Evolutionary conservation across 345 rosid genomes (phyloP), one percentile per base, ranked within the genome.

Genomic region (Balakata baccata): DNA sequence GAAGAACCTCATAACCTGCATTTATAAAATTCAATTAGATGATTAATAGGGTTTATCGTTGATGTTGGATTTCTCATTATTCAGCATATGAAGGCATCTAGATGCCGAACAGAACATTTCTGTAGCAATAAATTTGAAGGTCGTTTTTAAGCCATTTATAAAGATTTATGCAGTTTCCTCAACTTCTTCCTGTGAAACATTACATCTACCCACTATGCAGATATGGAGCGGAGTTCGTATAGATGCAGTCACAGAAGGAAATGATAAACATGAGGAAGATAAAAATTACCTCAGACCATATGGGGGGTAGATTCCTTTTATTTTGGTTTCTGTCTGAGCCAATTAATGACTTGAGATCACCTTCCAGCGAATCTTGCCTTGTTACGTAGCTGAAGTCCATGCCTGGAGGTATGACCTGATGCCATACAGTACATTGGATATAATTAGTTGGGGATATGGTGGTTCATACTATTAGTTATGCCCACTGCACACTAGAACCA

Each of bases 1-100:
- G 85, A 94, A 94, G 81, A 94, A 94, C 39, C 94, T 76, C 98
- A 90, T 91, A 69, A 90, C 75, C 97, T 91, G 86, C 81, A 75
- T 75, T 20, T 61, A 69, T 11, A 23, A 70, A 66, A 50, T 75
- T 22, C 53, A 75, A 29, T 34, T 63, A 61, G 41, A 71, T 25
- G 18, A 46, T 62, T 46, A 50, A 11, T 6, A 49, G 20, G 60
- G 57, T 51, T 23, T 34, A 66, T 0, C 12, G 61, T 64, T 68
- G 53, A 34, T 17, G n/a, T 13, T 45, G 9, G 23, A 29, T n/a
- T 39, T 51, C 29, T 59, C 43, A 5, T 75, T 37, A 74, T 52
- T 68, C 22, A 52, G 10, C 29, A 1, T 7, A 57, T 11, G 61
- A 37, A 69, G 17, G 53, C 18, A 34, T 23, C 3, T 11, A 50